Evolutionary conservation across 2,329 filamentous ascomycete genomes (phyloP).

Genomic region (Hymenoscyphus fraxineus): DNA sequence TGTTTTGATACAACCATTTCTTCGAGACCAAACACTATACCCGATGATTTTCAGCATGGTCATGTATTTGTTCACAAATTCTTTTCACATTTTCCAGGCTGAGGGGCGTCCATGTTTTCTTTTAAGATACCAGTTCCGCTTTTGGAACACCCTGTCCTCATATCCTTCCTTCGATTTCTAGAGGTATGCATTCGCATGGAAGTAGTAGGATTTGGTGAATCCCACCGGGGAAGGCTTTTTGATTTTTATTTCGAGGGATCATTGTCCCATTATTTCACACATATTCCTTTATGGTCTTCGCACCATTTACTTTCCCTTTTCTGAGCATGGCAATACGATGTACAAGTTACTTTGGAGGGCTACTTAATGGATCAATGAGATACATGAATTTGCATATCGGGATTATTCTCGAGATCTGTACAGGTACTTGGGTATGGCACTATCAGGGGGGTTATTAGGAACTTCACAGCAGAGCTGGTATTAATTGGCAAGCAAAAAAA

Average conservation of each 20-base stretch:
- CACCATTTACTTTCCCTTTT: background rate
- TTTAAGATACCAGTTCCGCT: conserved; percentile 13
- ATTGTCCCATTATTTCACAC: background rate
- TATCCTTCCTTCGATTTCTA: conserved; percentile 8
- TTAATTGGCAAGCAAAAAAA: background rate
- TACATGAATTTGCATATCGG: conserved; percentile 5
- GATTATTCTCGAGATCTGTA: background rate
- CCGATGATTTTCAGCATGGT: conserved; percentile 24
- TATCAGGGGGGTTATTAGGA: background rate
- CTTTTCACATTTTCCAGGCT: background rate
- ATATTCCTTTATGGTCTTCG: background rate
- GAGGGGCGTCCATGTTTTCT: conserved; percentile 4
- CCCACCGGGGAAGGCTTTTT: conserved; percentile 1
- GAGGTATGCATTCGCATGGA: conserved; percentile 7
- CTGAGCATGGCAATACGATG: background rate
- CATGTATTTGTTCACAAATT: conserved; percentile 31
- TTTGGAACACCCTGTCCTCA: conserved; percentile 7
- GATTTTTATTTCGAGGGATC: background rate
- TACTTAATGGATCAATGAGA: conserved; percentile 9
- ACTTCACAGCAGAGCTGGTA: background rate
- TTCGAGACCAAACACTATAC: conserved; percentile 23
- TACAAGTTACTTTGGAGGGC: background rate
- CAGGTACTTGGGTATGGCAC: background rate
- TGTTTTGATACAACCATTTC: conserved; percentile 32
- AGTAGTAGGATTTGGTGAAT: background rate